Evolutionary conservation across 176 grass and related monocot species (phyloP), one percentile per base, ranked within the genome.

Genomic region (Oryza nivara): DNA sequence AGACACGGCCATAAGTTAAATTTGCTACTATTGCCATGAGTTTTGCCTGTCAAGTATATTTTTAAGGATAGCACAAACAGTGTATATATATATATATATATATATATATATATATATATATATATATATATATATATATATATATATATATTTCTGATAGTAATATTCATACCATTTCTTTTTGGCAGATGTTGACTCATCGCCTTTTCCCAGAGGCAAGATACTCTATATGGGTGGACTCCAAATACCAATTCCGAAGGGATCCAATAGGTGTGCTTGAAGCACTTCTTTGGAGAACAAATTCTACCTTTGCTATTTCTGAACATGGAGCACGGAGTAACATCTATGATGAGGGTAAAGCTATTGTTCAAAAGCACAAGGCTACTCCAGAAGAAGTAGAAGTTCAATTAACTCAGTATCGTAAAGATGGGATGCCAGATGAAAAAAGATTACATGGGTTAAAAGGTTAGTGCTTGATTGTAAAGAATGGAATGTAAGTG

Each of bases 221-320:
- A 52, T 98, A 92, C 75, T 98, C 96, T 12, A 96, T 98, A 80
- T 95, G 96, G 96, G 93, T 98, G n/a, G 96, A 96, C 72, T 98
- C 96, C n/a, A 98, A 98, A 74, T 98, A 92, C 65, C 96, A 98
- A 58, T 95, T 98, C 74, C 81, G 93, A 75, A 94, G 96, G 61
- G 96, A 98, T 87, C 96, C 93, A 4, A 77, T 98, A 72, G 91
- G 89, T 41, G 88, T 95, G 41, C 74, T 98, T 17, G 96, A 98
- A 86, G 91, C 88, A 25, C 80, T 98, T 45, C 89, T 98, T 82
- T 96, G 93, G 96, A 94, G 91, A 60, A 94, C 86, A 72, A 92
- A 93, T 63, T 98, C 91, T 81, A 88, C 92, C 52, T 89, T 98
- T 71, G 93, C 93, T 79, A 95, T 98, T 72, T 98, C 91, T 74